Evolutionary conservation across 2,329 filamentous ascomycete genomes (phyloP).

Genomic region (Mollisiaceae sp.): DNA sequence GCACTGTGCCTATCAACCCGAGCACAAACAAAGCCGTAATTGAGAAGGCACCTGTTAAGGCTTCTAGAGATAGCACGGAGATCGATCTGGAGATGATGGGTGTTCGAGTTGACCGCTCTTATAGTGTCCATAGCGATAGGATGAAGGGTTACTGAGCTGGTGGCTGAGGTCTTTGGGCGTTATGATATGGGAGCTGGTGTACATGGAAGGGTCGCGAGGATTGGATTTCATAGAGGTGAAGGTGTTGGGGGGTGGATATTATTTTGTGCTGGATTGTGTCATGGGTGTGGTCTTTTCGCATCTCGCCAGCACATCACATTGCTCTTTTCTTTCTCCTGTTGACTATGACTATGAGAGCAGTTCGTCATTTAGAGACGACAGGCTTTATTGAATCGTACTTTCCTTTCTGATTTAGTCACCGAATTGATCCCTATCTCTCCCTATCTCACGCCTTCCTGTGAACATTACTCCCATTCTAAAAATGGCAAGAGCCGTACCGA

Average conservation of each 20-base stretch:
- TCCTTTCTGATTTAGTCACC: neutral
- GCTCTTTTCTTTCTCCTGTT: neutral
- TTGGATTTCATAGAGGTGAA: neutral
- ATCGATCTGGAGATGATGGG: slow-evolving; percentile 38
- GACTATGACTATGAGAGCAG: neutral
- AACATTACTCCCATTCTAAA: neutral
- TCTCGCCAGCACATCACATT: neutral
- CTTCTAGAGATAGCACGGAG: slow-evolving; percentile 37
- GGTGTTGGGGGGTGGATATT: neutral
- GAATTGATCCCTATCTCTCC: neutral
- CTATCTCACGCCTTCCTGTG: neutral
- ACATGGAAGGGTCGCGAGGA: neutral
- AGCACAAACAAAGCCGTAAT: slow-evolving; percentile 25
- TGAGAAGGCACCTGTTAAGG: slow-evolving; percentile 5
- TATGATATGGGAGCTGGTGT: neutral
- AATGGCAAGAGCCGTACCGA: neutral
- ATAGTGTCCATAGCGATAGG: slow-evolving; percentile 30
- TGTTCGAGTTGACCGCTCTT: slow-evolving; percentile 36
- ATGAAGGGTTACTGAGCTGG: neutral
- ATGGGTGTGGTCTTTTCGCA: neutral
- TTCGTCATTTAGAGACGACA: neutral
- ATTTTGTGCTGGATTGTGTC: neutral
- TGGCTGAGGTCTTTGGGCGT: neutral
- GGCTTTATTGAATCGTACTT: neutral
- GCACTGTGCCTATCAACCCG: slow-evolving; percentile 23